A percentile compares a stretch with the other conserved stretches of the same genome.
phyloP scores from a whole-genome alignment of 305 asterid genomes.

The Fraxinus velutina region DNA sequence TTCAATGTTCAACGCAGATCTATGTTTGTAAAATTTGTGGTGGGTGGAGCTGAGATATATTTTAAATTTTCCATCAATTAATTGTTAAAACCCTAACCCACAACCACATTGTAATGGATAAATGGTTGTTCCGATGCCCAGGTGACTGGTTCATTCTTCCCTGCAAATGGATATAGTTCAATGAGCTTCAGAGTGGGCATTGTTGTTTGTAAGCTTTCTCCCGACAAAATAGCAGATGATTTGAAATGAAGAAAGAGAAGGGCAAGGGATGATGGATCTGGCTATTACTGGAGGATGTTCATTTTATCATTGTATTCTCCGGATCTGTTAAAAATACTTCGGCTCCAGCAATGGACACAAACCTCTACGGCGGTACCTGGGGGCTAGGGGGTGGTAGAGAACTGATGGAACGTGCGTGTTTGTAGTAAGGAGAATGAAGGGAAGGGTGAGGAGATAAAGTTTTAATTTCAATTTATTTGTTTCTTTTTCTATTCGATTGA shows the following conservation, averaged over 20 bases:
- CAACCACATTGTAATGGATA: background rate
- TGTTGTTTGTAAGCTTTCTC: background rate
- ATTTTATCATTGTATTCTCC: background rate
- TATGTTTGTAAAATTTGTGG: background rate
- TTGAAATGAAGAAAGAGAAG: background rate
- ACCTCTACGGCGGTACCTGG: background rate
- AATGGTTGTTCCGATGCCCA: background rate
- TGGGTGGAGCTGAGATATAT: background rate
- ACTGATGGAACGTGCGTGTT: background rate
- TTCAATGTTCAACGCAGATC: background rate
- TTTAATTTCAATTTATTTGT: background rate
- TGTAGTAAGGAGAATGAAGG: background rate
- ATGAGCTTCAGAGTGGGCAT: background rate
- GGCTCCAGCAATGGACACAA: background rate
- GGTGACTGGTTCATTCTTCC: background rate
- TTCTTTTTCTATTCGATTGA: background rate
- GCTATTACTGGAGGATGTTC: background rate
- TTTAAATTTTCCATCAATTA: background rate
- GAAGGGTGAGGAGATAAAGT: background rate
- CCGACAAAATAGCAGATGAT: background rate
- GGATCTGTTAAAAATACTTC: background rate
- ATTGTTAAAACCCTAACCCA: background rate
- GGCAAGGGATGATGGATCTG: background rate
- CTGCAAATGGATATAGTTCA: background rate
- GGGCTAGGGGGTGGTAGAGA: background rate